Evolutionary conservation across 805 yeast genomes (phyloP), one percentile per base, ranked within the genome.

Genomic region (Vanderwaltozyma polyspora): DNA sequence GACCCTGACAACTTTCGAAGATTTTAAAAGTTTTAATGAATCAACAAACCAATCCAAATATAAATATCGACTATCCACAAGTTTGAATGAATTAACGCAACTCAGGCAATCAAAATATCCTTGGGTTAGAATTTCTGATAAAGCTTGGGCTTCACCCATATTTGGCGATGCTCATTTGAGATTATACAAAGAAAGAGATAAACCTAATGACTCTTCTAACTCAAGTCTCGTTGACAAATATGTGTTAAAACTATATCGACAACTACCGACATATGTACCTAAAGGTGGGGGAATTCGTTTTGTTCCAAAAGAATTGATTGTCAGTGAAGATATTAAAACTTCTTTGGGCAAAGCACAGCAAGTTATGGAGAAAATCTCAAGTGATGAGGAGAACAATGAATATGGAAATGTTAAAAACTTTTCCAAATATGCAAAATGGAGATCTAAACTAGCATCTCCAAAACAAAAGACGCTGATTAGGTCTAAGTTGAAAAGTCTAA

Each of bases 1-100:
- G 11, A 55, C 60, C 2, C 49, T 66, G 37, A 55, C 59, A 3
- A 58, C 70, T 1, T 60, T 60, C 38, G 63, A 63, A 27, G 62
- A 63, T 3, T 62, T 68, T 35, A 44, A 53, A 8, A 59, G 62
- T 5, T 63, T 58, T 33, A 37, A 49, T 11, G 38, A 40, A 18
- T 31, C 27, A 6, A 19, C 18, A 9, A 9, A 19, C 7, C 36
- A 9, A 15, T 30, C 9, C 11, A 29, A 30, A 25, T 7, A 24
- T 18, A n/a, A n/a, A n/a, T n/a, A n/a, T n/a, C n/a, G n/a, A n/a
- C n/a, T n/a, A n/a, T 28, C 39, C 3, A 31, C 10, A 9, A 23
- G 11, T n/a, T 9, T n/a, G 15, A 38, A 38, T 21, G 58, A 54
- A 27, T 27, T 30, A n/a, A 40, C 32, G 18, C 32, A 44, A 14